phyloP scores from a whole-genome alignment of 73 alveolate species.

The Paraurostyla sp. region DNA sequence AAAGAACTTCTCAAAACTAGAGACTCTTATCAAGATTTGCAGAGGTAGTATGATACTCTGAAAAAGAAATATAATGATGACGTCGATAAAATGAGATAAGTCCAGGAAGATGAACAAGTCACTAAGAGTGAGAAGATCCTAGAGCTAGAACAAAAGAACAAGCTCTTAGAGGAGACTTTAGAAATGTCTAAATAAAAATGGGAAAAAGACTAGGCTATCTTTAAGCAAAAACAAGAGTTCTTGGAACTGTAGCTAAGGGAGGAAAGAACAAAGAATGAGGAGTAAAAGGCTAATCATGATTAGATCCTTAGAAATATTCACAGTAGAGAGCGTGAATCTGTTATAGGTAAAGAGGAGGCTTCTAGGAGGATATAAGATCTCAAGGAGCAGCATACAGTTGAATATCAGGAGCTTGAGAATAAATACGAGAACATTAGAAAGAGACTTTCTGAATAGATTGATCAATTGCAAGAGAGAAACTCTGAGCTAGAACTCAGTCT shows the following conservation, averaged over 20 bases:
- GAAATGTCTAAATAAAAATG: conserved; percentile 51
- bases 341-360: conserved; percentile 75
- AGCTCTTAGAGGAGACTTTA: not conserved
- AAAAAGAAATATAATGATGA: conserved; percentile 72
- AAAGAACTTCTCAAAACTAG: conserved; percentile 29
- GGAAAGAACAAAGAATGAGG: conserved; percentile 45
- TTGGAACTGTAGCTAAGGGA: conserved; percentile 39
- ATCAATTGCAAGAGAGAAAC: conserved; percentile 28
- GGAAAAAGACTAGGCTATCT: conserved; percentile 74
- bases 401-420: conserved; percentile 34
- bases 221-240: conserved; percentile 62
- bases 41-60: conserved; percentile 44
- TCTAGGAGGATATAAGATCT: conserved; percentile 46
- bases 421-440: conserved; percentile 21
- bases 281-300: conserved; percentile 32
- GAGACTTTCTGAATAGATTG: conserved; percentile 22
- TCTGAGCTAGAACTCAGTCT: conserved; percentile 48
- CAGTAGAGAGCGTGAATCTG: conserved; percentile 52
- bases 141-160: conserved; percentile 5
- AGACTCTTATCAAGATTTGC: conserved; percentile 19
- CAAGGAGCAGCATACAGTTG: conserved; percentile 41
- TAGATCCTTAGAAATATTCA: conserved; percentile 37
- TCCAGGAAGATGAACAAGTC: conserved; percentile 38
- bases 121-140: conserved; percentile 58
- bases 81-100: conserved; percentile 49